Percentiles rank a stretch among this genome's conserved stretches.
phyloP scores from a whole-genome alignment of 2,329 filamentous ascomycete species.

The Fusarium praegraminearum region DNA sequence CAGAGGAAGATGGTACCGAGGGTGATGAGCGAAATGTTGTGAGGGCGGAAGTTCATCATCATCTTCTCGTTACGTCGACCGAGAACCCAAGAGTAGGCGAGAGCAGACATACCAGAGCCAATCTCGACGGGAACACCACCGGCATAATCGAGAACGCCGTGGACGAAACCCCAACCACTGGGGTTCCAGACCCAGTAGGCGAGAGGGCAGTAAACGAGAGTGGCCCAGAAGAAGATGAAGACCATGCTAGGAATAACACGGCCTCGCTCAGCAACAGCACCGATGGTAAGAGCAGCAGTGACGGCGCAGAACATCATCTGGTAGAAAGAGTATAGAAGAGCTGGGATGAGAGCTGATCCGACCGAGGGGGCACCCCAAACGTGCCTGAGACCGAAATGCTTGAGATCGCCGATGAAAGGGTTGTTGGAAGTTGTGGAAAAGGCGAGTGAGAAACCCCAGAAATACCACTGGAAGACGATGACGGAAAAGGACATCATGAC shows the following conservation, averaged over 20 bases:
- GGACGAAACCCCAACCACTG: slow-evolving; percentile 92
- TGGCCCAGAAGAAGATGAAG: slow-evolving; percentile 96
- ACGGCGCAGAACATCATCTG: slow-evolving; percentile 99
- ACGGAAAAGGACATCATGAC: slow-evolving; percentile 94
- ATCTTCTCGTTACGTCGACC: slow-evolving; percentile 98
- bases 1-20: slow-evolving; percentile 95
- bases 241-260: slow-evolving; percentile 94
- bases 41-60: slow-evolving; percentile 99
- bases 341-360: slow-evolving; percentile 88
- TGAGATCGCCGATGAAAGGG: slow-evolving; percentile 90
- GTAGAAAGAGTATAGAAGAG: slow-evolving; percentile 94
- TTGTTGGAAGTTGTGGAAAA: slow-evolving; percentile 86
- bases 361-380: slow-evolving; percentile 86
- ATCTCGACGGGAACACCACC: slow-evolving; percentile 98
- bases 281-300: slow-evolving; percentile 90
- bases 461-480: slow-evolving; percentile 98
- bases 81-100: slow-evolving; percentile 96
- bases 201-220: slow-evolving; percentile 95
- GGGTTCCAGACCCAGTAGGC: slow-evolving; percentile 97
- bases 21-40: slow-evolving; percentile 98
- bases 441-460: slow-evolving; percentile 97
- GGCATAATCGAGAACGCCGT: slow-evolving; percentile 95
- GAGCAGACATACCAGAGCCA: slow-evolving; percentile 88
- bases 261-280: slow-evolving; percentile 92
- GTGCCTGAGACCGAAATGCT: slow-evolving; percentile 89